phyloP scores from a whole-genome alignment of 2,329 filamentous ascomycete genomes.

The Nigrospora oryzae region DNA sequence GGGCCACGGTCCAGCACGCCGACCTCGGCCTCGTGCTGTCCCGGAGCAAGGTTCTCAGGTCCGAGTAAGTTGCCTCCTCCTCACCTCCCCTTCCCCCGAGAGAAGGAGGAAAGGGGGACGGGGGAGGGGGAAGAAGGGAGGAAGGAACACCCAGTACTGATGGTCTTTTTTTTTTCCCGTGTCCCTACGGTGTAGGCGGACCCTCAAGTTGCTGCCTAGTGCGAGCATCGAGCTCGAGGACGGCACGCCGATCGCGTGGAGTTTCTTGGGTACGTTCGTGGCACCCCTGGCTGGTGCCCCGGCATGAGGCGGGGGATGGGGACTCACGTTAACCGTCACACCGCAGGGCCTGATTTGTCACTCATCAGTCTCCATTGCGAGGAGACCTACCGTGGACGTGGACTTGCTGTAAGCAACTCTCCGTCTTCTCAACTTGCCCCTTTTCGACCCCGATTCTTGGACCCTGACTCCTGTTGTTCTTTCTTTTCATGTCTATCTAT shows the following conservation, averaged over 20 bases:
- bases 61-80: constrained; percentile 28
- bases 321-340: not conserved
- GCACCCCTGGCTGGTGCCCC: not conserved
- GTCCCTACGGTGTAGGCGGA: constrained; percentile 22
- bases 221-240: constrained; percentile 35
- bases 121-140: not conserved
- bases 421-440: too few relatives aligned
- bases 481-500: too few relatives aligned
- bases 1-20: constrained; percentile 40
- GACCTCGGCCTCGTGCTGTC: constrained; percentile 49
- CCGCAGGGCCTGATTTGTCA: constrained; percentile 48
- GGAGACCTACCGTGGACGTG: constrained; percentile 48
- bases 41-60: constrained; percentile 47
- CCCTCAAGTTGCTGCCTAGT: constrained; percentile 34
- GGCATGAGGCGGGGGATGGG: too few relatives aligned
- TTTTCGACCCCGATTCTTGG: too few relatives aligned
- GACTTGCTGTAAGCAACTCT: constrained; percentile 35
- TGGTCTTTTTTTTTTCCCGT: not conserved
- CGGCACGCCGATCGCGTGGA: constrained; percentile 52
- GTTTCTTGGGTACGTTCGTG: constrained; percentile 39
- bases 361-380: constrained; percentile 54
- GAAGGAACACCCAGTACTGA: not conserved
- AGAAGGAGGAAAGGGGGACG: not conserved
- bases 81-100: not conserved
- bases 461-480: too few relatives aligned